These are phyloP conservation scores for Talaromyces sp. DNA, from an alignment of 2,329 filamentous ascomycete genomes.

Conservation along the genomic window DNA sequence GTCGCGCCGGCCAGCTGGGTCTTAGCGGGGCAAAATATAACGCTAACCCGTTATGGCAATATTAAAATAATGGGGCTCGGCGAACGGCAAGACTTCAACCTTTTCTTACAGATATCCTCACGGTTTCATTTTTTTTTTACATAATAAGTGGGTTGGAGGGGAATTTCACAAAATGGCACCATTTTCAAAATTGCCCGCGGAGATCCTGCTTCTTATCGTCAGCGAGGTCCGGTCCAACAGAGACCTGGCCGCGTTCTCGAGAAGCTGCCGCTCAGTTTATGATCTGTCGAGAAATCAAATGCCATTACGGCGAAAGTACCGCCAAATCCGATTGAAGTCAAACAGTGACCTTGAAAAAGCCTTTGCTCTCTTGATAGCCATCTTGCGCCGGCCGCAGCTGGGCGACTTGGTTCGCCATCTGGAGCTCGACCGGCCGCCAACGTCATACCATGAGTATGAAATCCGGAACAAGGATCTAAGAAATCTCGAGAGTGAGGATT, in stretches of 20 bases:
- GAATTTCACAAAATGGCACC: neutral
- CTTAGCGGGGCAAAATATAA: too few species aligned
- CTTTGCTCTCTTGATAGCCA: conserved; percentile 16
- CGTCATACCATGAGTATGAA: neutral
- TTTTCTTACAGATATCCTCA: too few species aligned
- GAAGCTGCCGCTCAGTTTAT: conserved; percentile 11
- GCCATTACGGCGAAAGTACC: neutral
- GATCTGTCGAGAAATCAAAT: conserved; percentile 10
- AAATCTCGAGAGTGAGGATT: conserved; percentile 12
- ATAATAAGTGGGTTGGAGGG: too few species aligned
- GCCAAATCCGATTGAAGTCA: conserved; percentile 7
- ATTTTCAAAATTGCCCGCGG: neutral
- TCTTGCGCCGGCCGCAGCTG: conserved; percentile 16
- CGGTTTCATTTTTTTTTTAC: too few species aligned
- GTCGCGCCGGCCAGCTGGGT: too few species aligned
- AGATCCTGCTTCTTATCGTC: conserved; percentile 8
- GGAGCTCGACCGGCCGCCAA: conserved; percentile 1
- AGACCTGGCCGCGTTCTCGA: conserved; percentile 15
- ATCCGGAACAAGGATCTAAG: conserved; percentile 2
- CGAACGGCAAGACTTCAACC: too few species aligned
- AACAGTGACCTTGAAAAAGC: conserved; percentile 6
- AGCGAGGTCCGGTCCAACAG: conserved; percentile 10
- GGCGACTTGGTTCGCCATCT: conserved; percentile 17
- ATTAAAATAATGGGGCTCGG: neutral
- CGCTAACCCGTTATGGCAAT: neutral